These are phyloP conservation scores for Rhodotorula mucilaginosa DNA, from an alignment of 1,284 basidiomycete genomes.

Conservation along the genomic window DNA sequence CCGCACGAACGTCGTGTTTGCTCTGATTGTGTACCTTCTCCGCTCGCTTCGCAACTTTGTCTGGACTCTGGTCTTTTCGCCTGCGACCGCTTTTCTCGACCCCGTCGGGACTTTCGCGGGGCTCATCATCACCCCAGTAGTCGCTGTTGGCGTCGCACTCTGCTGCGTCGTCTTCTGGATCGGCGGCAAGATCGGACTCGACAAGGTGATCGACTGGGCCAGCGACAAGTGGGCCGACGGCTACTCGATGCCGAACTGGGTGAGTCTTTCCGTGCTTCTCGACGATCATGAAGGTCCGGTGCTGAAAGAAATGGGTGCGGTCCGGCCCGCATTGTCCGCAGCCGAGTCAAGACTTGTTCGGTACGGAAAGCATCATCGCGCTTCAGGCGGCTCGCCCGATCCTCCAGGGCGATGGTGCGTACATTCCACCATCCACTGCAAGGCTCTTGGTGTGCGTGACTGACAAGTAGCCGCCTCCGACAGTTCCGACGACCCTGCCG, in stretches of 20 bases:
- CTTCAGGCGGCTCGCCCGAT: conserved; percentile 8
- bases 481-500: conserved; percentile 14
- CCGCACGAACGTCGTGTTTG: neutral
- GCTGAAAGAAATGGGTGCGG: neutral
- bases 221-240: conserved; percentile 11
- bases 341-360: conserved; percentile 25
- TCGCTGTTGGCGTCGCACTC: neutral
- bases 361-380: neutral
- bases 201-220: conserved; percentile 8
- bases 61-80: conserved; percentile 19
- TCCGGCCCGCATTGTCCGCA: neutral
- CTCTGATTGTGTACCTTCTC: conserved; percentile 9
- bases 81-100: conserved; percentile 20
- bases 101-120: conserved; percentile 8
- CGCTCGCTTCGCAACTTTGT: neutral
- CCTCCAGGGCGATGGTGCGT: conserved; percentile 8
- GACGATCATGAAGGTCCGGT: too few species aligned
- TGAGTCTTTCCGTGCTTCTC: neutral
- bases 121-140: conserved; percentile 12
- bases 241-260: conserved; percentile 26
- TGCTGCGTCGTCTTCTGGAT: conserved; percentile 11
- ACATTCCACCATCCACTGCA: neutral
- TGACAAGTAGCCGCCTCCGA: too few species aligned
- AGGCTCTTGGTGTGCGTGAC: neutral
- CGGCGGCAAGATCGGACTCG: neutral